Conservation (phyloP, 441 rosid genomes). For the Arabidopsis lyrata region DNA sequence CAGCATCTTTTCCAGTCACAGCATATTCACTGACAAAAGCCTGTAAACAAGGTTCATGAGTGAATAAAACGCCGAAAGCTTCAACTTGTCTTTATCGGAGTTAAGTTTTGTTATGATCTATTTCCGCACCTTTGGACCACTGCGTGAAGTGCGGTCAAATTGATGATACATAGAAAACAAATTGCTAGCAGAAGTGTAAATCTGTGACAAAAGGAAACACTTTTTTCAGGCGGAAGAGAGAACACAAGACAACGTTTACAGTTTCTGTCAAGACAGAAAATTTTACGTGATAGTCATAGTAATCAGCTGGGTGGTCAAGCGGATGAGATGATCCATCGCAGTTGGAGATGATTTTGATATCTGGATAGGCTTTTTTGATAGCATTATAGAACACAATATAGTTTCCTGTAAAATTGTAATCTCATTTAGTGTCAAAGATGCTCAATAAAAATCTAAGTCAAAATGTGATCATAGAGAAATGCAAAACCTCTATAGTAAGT, state of each 20-base stretch:
- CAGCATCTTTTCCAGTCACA: constrained; percentile 72
- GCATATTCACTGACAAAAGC: constrained; percentile 98
- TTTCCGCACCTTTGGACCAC: constrained; percentile 76
- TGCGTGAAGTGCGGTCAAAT: constrained; percentile 65
- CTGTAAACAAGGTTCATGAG: constrained; percentile 45
- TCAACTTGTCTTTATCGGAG: not conserved
- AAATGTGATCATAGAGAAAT: constrained; percentile 4
- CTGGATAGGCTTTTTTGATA: constrained; percentile 72
- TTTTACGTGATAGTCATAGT: constrained; percentile 80
- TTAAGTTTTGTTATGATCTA: constrained; percentile 7
- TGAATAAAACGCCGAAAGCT: not conserved
- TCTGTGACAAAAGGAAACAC: constrained; percentile 45
- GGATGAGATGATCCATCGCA: constrained; percentile 78
- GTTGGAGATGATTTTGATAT: constrained; percentile 80
- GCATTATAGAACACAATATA: constrained; percentile 83
- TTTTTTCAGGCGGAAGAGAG: not conserved
- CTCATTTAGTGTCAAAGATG: constrained; percentile 20
- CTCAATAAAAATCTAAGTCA: not conserved
- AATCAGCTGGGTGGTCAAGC: constrained; percentile 84
- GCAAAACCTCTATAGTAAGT: constrained; percentile 75
- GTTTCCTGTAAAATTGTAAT: constrained; percentile 62
- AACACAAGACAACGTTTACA: not conserved
- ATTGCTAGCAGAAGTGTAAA: constrained; percentile 67
- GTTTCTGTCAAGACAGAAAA: not conserved
- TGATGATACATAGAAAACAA: constrained; percentile 66